A percentile compares a stretch with the other conserved stretches of the same genome.
Evolutionary conservation across 176 grass and related monocot species (phyloP).

Genomic region (Paspalum vaginatum): DNA sequence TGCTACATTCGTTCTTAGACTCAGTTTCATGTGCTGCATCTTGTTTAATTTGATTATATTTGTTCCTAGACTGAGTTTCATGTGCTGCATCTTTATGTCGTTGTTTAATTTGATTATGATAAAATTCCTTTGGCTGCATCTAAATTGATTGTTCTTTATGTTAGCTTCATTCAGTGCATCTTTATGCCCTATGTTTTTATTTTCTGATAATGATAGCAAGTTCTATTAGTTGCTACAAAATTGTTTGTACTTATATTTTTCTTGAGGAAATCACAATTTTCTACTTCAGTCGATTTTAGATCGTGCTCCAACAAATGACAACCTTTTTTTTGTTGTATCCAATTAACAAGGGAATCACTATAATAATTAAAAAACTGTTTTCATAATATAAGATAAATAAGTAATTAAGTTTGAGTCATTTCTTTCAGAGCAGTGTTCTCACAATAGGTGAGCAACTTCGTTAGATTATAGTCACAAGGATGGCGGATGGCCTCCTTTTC

Average conservation of each 20-base stretch:
- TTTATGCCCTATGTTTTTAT: background rate
- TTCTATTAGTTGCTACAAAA: background rate
- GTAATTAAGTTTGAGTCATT: background rate
- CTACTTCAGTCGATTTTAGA: background rate
- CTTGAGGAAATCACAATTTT: background rate
- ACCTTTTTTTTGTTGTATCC: background rate
- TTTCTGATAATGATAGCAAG: background rate
- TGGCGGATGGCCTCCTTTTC: too few relatives aligned
- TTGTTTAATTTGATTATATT: background rate
- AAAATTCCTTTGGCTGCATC: background rate
- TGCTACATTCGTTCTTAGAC: background rate
- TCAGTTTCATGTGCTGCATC: background rate
- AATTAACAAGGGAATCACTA: background rate
- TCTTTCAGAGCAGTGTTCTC: too few relatives aligned
- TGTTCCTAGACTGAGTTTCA: slow-evolving; percentile 22
- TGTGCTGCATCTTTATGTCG: background rate
- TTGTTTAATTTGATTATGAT: background rate
- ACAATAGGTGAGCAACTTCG: too few relatives aligned
- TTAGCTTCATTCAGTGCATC: background rate
- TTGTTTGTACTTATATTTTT: background rate
- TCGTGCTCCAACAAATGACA: background rate
- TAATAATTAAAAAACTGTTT: background rate
- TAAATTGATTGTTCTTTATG: background rate
- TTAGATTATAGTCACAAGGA: too few relatives aligned
- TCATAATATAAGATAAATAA: background rate